Base-by-base conservation (phyloP, 441 rosid species). In the Pelargonium fulgidum region DNA sequence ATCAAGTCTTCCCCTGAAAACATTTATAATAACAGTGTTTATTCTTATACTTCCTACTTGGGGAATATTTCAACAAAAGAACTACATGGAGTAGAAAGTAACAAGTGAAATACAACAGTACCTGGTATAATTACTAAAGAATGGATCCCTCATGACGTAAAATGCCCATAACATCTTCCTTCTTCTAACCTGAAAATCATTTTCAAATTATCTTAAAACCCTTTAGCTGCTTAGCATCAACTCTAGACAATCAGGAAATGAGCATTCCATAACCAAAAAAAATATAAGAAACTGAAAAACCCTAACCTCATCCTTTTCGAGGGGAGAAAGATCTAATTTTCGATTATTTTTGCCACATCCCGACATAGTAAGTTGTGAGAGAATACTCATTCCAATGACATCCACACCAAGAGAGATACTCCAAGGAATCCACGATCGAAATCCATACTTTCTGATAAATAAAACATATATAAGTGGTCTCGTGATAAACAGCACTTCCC, bases 141-240 rank as follows among this genome's bases (percentile, higher is more conserved):
- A 94, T 68, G 97, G 98, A 79, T 94, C 99, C 80, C 97, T 86
- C 98, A 94, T 87, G 54, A 90, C 81, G 77, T 92, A 92, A 69
- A 94, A 83, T 58, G 97, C 98, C 98, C 97, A 92, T 65, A 86
- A 70, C 75, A 92, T 78, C 81, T 90, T 92, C 76, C 99, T 80
- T 77, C 99, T 80, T 81, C 78, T 87, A 17, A 87, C 73, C 98
- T 92, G 80, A 73, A 75, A 33, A 5, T 63, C 64, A 73, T 73
- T 69, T 72, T 61, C 68, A 80, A 65, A 54, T 68, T 5, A 65
- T 59, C 52, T 66, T 24, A 36, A 8, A 68, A 12, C 65, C 26
- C 20, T 62, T 70, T n/a, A 48, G 12, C 12, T 48, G 9, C 1
- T 56, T 9, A 75, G 50, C 45, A 62, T 71, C 70, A 47, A 81